These are phyloP conservation scores for Termitomyces sp. DNA, from an alignment of 768 basidiomycete genomes.

Conservation along the genomic window DNA sequence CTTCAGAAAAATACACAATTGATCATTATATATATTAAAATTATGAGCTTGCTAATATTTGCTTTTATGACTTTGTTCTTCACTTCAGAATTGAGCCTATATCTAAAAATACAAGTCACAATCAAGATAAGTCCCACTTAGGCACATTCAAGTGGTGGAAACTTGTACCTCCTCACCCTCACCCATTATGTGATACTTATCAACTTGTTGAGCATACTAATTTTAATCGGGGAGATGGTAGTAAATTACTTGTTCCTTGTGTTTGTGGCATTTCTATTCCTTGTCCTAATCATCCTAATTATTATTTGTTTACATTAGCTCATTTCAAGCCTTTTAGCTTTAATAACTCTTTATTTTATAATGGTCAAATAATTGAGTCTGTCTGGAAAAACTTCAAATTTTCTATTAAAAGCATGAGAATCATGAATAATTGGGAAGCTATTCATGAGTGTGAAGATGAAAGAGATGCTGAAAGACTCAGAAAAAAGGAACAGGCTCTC, in stretches of 20 bases:
- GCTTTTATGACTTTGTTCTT: slow-evolving; percentile 20
- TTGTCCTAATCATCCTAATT: neutral
- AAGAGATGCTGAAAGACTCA: no score
- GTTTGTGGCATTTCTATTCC: neutral
- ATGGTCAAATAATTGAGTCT: no score
- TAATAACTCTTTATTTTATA: no score
- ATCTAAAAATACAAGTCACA: no score
- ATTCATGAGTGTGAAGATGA: no score
- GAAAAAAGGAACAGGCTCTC: no score
- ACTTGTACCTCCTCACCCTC: slow-evolving; percentile 9
- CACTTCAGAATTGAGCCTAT: slow-evolving; percentile 8
- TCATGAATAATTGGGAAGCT: no score
- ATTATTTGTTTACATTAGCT: neutral
- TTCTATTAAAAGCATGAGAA: no score
- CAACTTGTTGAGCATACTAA: slow-evolving; percentile 13
- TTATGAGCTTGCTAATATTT: slow-evolving; percentile 23
- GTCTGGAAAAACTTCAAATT: no score
- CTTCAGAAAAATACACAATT: slow-evolving; percentile 19
- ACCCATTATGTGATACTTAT: no score
- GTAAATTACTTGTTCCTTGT: neutral
- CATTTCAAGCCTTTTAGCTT: slow-evolving; percentile 3
- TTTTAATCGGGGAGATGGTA: slow-evolving; percentile 6
- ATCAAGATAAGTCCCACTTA: neutral
- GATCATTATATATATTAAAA: slow-evolving; percentile 22
- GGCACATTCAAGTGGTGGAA: neutral